These are phyloP conservation scores for Hypoxylon sp. DNA, from an alignment of 2,329 filamentous ascomycete species.

Conservation along the genomic window DNA sequence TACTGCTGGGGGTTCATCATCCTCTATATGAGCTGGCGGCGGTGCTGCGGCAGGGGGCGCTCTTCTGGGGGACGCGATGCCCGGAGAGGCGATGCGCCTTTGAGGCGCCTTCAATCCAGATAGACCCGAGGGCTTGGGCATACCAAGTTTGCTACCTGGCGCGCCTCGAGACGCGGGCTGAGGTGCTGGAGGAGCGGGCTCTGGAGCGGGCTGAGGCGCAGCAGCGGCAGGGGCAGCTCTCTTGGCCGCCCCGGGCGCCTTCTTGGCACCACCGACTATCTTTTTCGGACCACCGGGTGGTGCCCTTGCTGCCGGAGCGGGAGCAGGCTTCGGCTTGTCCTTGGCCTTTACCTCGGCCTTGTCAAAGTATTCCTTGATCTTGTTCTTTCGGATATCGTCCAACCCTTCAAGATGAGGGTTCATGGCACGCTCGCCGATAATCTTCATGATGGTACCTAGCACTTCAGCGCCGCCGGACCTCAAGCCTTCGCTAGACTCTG, in stretches of 20 bases:
- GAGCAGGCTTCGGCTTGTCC: slow-evolving; percentile 86
- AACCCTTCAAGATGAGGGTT: slow-evolving; percentile 88
- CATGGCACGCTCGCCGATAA: slow-evolving; percentile 96
- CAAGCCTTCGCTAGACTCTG: slow-evolving; percentile 85
- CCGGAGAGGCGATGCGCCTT: slow-evolving; percentile 61
- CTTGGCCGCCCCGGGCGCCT: slow-evolving; percentile 60
- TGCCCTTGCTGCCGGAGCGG: slow-evolving; percentile 64
- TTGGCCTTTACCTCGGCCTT: slow-evolving; percentile 86
- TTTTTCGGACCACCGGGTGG: slow-evolving; percentile 53
- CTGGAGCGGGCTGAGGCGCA: slow-evolving; percentile 51
- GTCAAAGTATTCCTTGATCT: slow-evolving; percentile 90
- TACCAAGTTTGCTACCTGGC: slow-evolving; percentile 59
- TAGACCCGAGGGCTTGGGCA: slow-evolving; percentile 61
- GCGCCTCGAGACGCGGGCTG: slow-evolving; percentile 63
- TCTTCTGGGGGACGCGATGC: slow-evolving; percentile 61
- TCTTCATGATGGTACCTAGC: slow-evolving; percentile 96
- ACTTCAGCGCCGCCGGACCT: slow-evolving; percentile 91
- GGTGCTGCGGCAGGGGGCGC: slow-evolving; percentile 55
- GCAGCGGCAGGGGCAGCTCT: slow-evolving; percentile 55
- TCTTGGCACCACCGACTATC: slow-evolving; percentile 52
- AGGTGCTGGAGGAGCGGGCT: slow-evolving; percentile 63
- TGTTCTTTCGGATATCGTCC: slow-evolving; percentile 93
- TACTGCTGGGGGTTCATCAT: slow-evolving; percentile 59
- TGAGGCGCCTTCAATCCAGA: slow-evolving; percentile 68
- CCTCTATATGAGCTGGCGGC: slow-evolving; percentile 61